Evolutionary conservation across 2,329 filamentous ascomycete genomes (phyloP).

Genomic region (Fusarium xyrophilum): DNA sequence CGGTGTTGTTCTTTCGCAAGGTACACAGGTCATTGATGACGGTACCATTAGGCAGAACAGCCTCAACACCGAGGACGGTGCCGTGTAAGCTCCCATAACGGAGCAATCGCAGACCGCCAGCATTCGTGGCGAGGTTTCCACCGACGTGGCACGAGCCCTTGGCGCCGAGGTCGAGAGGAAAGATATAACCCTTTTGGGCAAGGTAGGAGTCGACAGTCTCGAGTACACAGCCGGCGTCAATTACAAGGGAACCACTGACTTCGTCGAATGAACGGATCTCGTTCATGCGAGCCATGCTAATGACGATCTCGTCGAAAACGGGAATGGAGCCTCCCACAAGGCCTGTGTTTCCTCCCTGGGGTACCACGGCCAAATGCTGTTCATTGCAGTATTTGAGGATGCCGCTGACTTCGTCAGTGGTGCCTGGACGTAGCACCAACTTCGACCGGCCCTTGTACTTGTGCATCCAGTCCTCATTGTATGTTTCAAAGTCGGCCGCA

Average conservation of each 20-base stretch:
- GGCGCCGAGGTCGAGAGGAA: conserved; percentile 94
- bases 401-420: conserved; percentile 86
- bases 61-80: conserved; percentile 89
- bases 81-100: conserved; percentile 95
- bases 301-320: conserved; percentile 97
- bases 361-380: conserved; percentile 88
- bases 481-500: conserved; percentile 85
- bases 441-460: conserved; percentile 93
- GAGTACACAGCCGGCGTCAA: conserved; percentile 88
- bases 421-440: conserved; percentile 84
- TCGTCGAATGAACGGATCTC: conserved; percentile 90
- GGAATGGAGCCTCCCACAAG: conserved; percentile 95
- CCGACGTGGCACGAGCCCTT: conserved; percentile 98
- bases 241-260: conserved; percentile 87
- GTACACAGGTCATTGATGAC: conserved; percentile 87
- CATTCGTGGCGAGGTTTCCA: conserved; percentile 95
- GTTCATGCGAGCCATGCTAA: conserved; percentile 92
- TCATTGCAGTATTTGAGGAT: conserved; percentile 96
- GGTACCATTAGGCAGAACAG: conserved; percentile 90
- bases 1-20: conserved; percentile 97
- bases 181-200: conserved; percentile 83
- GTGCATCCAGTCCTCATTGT: conserved; percentile 98
- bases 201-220: conserved; percentile 88
- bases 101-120: conserved; percentile 86
- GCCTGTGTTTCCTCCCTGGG: conserved; percentile 96